phyloP scores from a whole-genome alignment of 331 rosid species.

The Malus hybrid region DNA sequence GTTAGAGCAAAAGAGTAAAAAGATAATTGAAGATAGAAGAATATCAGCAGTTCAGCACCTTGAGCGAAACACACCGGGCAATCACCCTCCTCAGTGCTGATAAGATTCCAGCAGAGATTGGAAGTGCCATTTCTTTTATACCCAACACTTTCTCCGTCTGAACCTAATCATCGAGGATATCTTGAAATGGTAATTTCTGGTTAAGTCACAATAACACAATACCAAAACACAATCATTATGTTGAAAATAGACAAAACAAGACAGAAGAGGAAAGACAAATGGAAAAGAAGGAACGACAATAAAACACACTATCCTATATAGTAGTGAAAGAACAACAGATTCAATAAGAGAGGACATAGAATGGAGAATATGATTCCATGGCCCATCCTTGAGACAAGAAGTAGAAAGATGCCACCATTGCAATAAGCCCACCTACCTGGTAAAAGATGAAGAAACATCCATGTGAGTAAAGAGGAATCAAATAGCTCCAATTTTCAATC shows the following conservation, averaged over 20 bases:
- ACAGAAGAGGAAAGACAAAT: background rate
- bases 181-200: slow-evolving; percentile 65
- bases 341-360: slow-evolving; percentile 63
- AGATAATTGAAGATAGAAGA: background rate
- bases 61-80: slow-evolving; percentile 85
- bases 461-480: slow-evolving; percentile 15
- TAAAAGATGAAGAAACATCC: slow-evolving; percentile 27
- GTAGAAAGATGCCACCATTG: slow-evolving; percentile 84
- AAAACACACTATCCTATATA: background rate
- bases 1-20: slow-evolving; percentile 12
- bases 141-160: slow-evolving; percentile 61
- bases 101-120: slow-evolving; percentile 80
- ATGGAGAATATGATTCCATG: slow-evolving; percentile 66
- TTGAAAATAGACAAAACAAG: background rate
- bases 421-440: slow-evolving; percentile 87
- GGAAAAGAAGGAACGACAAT: background rate
- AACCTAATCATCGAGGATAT: slow-evolving; percentile 50
- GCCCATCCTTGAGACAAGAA: slow-evolving; percentile 97
- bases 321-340: slow-evolving; percentile 5
- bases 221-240: background rate
- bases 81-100: slow-evolving; percentile 90
- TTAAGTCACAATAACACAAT: slow-evolving; percentile 45
- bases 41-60: slow-evolving; percentile 59
- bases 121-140: slow-evolving; percentile 62
- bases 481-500: slow-evolving; percentile 17